A percentile compares a stretch with the other conserved stretches of the same genome.
These are phyloP conservation scores for Cyberlindnera amylophila DNA, from an alignment of 805 yeast species.

Conservation along the genomic window DNA sequence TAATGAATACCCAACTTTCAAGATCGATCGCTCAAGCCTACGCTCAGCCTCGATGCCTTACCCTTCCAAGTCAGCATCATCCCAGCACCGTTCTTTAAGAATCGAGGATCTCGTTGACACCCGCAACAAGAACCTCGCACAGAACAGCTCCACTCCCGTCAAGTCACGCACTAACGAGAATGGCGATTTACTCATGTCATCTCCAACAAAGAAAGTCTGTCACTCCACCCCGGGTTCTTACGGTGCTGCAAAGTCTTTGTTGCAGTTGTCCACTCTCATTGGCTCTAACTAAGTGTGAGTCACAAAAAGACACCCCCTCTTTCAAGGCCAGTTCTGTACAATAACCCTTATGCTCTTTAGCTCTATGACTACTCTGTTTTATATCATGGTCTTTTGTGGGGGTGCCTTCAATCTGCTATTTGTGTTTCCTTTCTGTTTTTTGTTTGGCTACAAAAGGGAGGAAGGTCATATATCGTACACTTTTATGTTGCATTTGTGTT, in stretches of 20 bases:
- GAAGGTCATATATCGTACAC: not conserved
- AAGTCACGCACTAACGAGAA: slow-evolving; percentile 23
- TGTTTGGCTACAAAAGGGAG: no score
- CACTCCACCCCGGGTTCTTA: slow-evolving; percentile 44
- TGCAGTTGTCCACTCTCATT: slow-evolving; percentile 36
- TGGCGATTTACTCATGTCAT: slow-evolving; percentile 29
- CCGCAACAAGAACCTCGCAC: not conserved
- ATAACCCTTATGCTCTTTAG: no score
- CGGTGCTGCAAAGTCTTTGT: slow-evolving; percentile 43
- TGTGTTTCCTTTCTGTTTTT: not conserved
- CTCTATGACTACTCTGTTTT: no score
- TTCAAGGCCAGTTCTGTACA: no score
- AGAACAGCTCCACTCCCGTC: slow-evolving; percentile 22
- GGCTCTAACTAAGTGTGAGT: slow-evolving; percentile 18
- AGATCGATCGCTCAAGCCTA: not conserved
- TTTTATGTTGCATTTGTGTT: slow-evolving; percentile 1
- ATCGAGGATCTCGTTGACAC: slow-evolving; percentile 17
- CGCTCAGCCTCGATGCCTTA: not conserved
- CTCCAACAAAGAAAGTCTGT: slow-evolving; percentile 34
- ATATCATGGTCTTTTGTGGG: no score
- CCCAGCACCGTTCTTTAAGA: slow-evolving; percentile 13
- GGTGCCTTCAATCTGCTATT: not conserved
- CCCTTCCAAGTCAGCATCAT: not conserved
- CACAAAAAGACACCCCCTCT: no score
- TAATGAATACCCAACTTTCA: slow-evolving; percentile 10